Evolutionary conservation across 2,329 filamentous ascomycete genomes (phyloP).

Genomic region (Chaetomium strumarium): DNA sequence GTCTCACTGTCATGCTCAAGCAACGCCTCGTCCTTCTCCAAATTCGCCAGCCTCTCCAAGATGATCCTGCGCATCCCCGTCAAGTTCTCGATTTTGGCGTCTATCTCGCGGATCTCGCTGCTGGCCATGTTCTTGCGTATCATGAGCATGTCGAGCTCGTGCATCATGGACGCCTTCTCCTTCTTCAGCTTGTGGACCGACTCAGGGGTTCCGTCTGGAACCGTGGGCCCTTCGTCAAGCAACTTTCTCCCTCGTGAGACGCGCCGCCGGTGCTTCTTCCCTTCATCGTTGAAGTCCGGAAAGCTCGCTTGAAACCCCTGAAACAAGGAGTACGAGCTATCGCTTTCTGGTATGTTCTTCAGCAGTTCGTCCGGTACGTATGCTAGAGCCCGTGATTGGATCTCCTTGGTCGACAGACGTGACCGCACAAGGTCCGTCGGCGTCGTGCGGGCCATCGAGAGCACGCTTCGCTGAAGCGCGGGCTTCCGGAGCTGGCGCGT

Average conservation of each 20-base stretch:
- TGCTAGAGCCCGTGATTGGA: constrained; percentile 85
- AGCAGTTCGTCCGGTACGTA: constrained; percentile 88
- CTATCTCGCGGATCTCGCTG: constrained; percentile 91
- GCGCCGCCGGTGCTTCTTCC: constrained; percentile 64
- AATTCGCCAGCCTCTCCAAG: constrained; percentile 72
- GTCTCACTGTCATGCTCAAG: constrained; percentile 79
- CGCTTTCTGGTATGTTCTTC: constrained; percentile 77
- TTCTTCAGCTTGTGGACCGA: constrained; percentile 69
- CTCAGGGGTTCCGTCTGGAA: constrained; percentile 51
- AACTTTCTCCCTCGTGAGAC: constrained; percentile 72
- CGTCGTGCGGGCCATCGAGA: constrained; percentile 82
- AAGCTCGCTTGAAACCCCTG: constrained; percentile 92
- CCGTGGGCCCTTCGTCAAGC: constrained; percentile 56
- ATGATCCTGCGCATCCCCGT: constrained; percentile 90
- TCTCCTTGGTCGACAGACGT: constrained; percentile 83
- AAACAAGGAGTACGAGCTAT: constrained; percentile 86
- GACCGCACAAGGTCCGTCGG: constrained; percentile 93
- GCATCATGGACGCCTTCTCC: constrained; percentile 73
- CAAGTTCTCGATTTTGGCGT: constrained; percentile 92
- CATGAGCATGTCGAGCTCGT: constrained; percentile 83
- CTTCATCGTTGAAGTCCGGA: constrained; percentile 63
- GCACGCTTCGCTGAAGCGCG: constrained; percentile 78
- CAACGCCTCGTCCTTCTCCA: constrained; percentile 87
- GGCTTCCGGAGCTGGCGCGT: constrained; percentile 84
- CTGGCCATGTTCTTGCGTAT: constrained; percentile 97